A percentile compares a stretch with the other conserved stretches of the same genome.
Evolutionary conservation across 345 rosid genomes (phyloP).

Genomic region (Bruguiera gymnorhiza): DNA sequence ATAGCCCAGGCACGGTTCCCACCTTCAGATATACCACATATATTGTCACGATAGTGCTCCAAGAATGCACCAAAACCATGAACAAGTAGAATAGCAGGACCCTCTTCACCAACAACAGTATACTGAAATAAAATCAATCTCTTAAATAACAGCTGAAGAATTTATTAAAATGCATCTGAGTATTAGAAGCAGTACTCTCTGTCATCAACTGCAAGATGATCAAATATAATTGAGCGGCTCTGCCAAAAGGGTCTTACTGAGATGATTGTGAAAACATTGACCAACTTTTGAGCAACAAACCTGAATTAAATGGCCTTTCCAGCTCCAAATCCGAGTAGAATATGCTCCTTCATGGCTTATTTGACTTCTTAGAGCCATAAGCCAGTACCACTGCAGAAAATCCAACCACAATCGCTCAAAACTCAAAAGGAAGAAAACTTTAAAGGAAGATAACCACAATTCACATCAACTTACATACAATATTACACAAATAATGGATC

Average conservation of each 20-base stretch:
- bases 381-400: constrained; percentile 75
- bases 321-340: constrained; percentile 65
- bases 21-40: constrained; percentile 43
- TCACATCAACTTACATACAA: not conserved
- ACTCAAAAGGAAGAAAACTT: not conserved
- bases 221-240: not conserved
- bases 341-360: constrained; percentile 22
- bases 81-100: constrained; percentile 75
- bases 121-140: constrained; percentile 44
- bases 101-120: constrained; percentile 52
- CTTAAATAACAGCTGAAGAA: constrained; percentile 5
- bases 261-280: constrained; percentile 3
- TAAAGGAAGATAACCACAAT: not conserved
- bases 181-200: constrained; percentile 16
- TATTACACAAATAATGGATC: not conserved
- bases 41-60: constrained; percentile 81
- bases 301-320: constrained; percentile 83
- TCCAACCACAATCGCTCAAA: constrained; percentile 19
- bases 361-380: constrained; percentile 54
- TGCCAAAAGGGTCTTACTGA: not conserved
- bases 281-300: constrained; percentile 33
- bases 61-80: constrained; percentile 97
- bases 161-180: not conserved
- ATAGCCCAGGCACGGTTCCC: constrained; percentile 75
- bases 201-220: not conserved